Base-by-base conservation (phyloP, 345 rosid genomes). In the Rhodomyrtus tomentosa region DNA sequence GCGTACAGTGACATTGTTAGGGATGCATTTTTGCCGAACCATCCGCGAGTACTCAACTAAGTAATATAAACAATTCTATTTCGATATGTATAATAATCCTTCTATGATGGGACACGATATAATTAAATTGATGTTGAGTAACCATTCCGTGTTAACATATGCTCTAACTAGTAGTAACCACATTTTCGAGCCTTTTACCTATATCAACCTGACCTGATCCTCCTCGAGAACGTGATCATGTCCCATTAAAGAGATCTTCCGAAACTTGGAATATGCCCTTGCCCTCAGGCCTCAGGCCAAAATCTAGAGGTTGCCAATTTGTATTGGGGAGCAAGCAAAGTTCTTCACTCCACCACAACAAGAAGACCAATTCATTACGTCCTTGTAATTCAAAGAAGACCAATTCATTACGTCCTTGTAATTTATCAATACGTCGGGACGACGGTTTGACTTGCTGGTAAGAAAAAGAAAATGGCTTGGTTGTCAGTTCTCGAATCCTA, bases 11-110 rank as follows among this genome's bases (percentile, higher is more conserved):
- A 11, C 42, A 62, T 32, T 32, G 42, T 10, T 62, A 32, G 12
- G 9, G 1, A 32, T 7, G 12, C 42, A 16, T 62, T 62, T 32
- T 11, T n/a, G 74, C 42, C 13, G 7, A 36, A 32, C 21, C 76
- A 32, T 20, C 3, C 13, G 2, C 20, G 45, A 18, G 40, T 2
- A 4, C 40, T 12, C 13, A 5, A 36, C 25, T n/a, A 0, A 18
- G 13, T 20, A 32, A 68, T 5, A 36, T 32, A 18, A 68, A 68
- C 3, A 42, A 68, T 68, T 68, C 25, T 36, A 18, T 68, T 10
- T 8, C 13, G 0, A 3, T 40, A 36, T 18, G 0, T 8, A 36
- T 3, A 68, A 18, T 1, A 11, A 2, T 4, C 20, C 1, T 18
- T 68, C 36, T 20, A 18, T 1, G 25, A 68, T 5, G 13, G 20